Evolutionary conservation across 345 rosid genomes (phyloP).

Genomic region (Hibiscus tridactylites): DNA sequence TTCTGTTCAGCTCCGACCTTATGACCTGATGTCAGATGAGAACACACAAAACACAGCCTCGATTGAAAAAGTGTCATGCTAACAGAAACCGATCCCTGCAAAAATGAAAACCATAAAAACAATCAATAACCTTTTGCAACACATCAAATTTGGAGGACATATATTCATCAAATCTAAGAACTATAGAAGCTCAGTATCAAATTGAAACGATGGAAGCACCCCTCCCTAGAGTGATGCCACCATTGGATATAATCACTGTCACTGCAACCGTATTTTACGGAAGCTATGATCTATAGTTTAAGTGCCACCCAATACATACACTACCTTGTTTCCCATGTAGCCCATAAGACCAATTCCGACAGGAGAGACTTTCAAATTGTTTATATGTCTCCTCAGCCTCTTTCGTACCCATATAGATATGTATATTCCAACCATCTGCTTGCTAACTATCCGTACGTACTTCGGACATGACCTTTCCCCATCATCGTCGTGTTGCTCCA

Average conservation of each 20-base stretch:
- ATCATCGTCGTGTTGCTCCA: neutral
- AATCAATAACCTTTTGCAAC: too few relatives aligned
- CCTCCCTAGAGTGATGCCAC: too few relatives aligned
- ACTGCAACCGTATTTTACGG: too few relatives aligned
- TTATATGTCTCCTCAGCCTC: neutral
- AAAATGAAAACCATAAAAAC: neutral
- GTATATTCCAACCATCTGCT: neutral
- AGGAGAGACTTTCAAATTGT: neutral
- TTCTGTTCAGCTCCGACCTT: neutral
- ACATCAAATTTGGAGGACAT: too few relatives aligned
- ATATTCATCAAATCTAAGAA: too few relatives aligned
- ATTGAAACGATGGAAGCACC: too few relatives aligned
- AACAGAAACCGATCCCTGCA: neutral
- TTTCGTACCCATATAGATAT: neutral
- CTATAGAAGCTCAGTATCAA: too few relatives aligned
- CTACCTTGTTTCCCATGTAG: neutral
- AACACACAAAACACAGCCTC: neutral
- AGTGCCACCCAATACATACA: too few relatives aligned
- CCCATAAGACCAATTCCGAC: neutral
- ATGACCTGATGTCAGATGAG: neutral
- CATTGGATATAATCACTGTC: too few relatives aligned
- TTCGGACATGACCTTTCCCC: neutral
- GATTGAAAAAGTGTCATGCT: neutral
- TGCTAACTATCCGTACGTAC: neutral
- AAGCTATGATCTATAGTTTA: too few relatives aligned